Base-by-base conservation (phyloP, 2,329 filamentous ascomycete genomes). In the Fusarium abutilonis region DNA sequence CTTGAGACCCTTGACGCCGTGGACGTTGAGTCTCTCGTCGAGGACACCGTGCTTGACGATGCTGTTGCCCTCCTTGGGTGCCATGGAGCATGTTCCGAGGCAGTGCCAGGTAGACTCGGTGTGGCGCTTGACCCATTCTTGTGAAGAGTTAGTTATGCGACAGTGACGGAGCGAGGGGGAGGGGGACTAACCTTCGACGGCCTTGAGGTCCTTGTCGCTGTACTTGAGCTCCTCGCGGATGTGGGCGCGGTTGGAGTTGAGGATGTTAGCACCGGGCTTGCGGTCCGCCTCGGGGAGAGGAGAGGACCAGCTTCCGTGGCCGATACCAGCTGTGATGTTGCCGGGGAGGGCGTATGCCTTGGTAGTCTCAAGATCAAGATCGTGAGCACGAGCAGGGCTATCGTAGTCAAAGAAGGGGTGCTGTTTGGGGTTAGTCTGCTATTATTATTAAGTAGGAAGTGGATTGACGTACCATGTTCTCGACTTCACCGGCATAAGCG, bases 1-100 rank as follows among this genome's bases (percentile, higher is more conserved):
- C 82, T 92, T 92, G 68, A 93, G 83, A 14, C 88, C 87, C 80
- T 91, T 83, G 64, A 92, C 89, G 47, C 89, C 90, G 72, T 92
- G 88, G 4, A 93, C 89, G 66, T 92, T 92, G 52, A 93, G 82
- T 57, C 89, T 85, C 76, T 91, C 89, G 71, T 93, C 90, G 34
- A 93, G 77, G 1, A 93, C 90, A 57, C 90, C 90, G 70, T 92
- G 89, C 78, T 90, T 91, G 74, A 93, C 89, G 70, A 93, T 91
- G 69, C 84, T 88, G 79, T 92, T 93, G 57, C 91, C 90, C 70
- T 92, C 84, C 58, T 78, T 83, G 5, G 90, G 90, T 0, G 89
- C 89, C 89, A 93, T 93, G 48, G 87, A 90, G 78, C 89, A 92
- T 2, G 89, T 92, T 76, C 82, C 82, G 13, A 84, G 74, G 35